Conservation (phyloP, 192 early-diverging fungal genomes). For the Paraglomus brasilianum region DNA sequence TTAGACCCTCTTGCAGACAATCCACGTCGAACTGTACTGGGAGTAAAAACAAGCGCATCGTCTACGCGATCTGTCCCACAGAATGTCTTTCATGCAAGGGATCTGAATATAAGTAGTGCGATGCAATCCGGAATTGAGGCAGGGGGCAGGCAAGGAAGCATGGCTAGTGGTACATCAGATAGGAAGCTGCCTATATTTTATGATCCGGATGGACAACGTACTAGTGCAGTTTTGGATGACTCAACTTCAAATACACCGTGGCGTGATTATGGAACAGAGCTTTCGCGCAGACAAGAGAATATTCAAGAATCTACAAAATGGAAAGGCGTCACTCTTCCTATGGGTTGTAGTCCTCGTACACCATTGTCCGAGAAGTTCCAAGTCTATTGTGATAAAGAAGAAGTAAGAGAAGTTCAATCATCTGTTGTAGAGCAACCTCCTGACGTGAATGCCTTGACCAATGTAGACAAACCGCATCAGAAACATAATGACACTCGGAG, state of each 20-base stretch:
- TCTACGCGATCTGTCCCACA: constrained; percentile 2
- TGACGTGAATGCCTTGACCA: no score
- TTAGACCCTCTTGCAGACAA: background rate
- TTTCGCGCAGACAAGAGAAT: constrained; percentile 70
- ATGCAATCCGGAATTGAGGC: constrained; percentile 15
- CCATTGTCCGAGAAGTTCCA: constrained; percentile 25
- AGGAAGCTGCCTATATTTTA: constrained; percentile 34
- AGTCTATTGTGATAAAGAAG: constrained; percentile 36
- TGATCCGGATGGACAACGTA: constrained; percentile 17
- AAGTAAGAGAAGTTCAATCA: background rate
- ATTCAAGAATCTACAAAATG: constrained; percentile 55
- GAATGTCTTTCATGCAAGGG: constrained; percentile 12
- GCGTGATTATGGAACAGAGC: constrained; percentile 60
- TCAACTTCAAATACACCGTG: constrained; percentile 34
- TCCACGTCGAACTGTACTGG: constrained; percentile 19
- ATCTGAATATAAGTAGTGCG: constrained; percentile 24
- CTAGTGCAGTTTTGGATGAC: constrained; percentile 2
- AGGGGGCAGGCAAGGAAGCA: constrained; percentile 1
- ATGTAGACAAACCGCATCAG: no score
- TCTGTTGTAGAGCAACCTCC: no score
- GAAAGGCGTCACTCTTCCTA: constrained; percentile 54
- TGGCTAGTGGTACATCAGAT: constrained; percentile 6
- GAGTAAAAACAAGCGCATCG: constrained; percentile 28
- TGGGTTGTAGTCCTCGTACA: background rate
- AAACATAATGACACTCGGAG: no score